Evolutionary conservation across 306 rosid species (phyloP), one percentile per base, ranked within the genome.

Genomic region (Bauhinia variegata): DNA sequence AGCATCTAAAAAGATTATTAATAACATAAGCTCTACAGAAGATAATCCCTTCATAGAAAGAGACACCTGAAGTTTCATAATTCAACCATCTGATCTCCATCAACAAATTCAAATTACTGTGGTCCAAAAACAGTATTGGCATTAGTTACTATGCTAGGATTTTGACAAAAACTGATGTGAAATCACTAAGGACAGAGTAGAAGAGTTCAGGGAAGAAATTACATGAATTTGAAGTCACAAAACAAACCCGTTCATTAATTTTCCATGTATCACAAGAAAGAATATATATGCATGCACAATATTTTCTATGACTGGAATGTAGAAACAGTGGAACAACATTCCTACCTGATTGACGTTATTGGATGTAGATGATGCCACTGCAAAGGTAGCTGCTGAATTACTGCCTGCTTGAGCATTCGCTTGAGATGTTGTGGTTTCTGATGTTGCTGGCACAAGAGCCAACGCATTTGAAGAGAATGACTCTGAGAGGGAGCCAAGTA

Each of bases 401-500:
- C 78, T 44, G 69, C 64, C 77, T 36, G 44, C 61, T 16, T 56
- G 55, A 31, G 79, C 77, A 71, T 78, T 64, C 53, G 75, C 67
- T 66, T 78, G 89, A 19, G 82, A 67, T 36, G 83, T 50, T 56
- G 85, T 19, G 60, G 80, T 65, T 47, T 71, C 73, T 30, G 88
- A 72, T 46, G 77, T 68, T 63, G 80, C 80, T 38, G 97, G 96
- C 71, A 83, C 92, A 19, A 87, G 70, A 70, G 96, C 86, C 84
- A 90, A 71, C 13, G 85, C 60, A 71, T 89, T 80, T 68, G 91
- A 78, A 52, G 89, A 70, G 78, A 86, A 84, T 5, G 96, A 78
- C 13, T 91, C 95, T n/a, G 91, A 75, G 44, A 95, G 83, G 28
- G 95, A 85, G 43, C 91, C 92, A 4, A 95, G 86, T 63, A 95